Conservation (phyloP, 129 eudicot species). For the Helichrysum umbraculigerum region DNA sequence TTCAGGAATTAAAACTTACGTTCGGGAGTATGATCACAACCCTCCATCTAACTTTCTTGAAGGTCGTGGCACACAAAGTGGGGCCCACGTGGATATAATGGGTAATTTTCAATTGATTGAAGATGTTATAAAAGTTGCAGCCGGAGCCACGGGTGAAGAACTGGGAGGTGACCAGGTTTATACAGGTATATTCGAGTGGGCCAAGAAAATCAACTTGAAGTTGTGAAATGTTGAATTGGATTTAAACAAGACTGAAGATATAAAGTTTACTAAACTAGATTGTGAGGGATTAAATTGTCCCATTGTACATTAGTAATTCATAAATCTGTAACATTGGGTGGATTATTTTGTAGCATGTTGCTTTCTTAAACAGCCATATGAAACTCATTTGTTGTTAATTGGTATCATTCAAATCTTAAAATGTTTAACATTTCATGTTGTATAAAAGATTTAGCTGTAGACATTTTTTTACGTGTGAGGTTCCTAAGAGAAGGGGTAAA, state of each 20-base stretch:
- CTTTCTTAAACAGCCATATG: constrained; percentile 20
- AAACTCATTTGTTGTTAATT: constrained; percentile 24
- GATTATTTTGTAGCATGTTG: constrained; percentile 21
- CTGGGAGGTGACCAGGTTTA: constrained; percentile 91
- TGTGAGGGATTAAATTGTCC: constrained; percentile 14
- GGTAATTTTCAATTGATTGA: constrained; percentile 92
- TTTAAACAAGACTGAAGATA: constrained; percentile 1
- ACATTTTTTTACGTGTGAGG: too few species aligned
- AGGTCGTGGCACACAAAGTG: constrained; percentile 97
- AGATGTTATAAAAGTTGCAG: constrained; percentile 84
- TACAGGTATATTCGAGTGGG: constrained; percentile 82
- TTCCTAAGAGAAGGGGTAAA: too few species aligned
- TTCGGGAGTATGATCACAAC: constrained; percentile 85
- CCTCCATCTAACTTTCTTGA: constrained; percentile 88
- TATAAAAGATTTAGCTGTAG: background rate
- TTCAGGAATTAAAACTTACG: constrained; percentile 65
- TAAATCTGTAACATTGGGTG: constrained; percentile 15
- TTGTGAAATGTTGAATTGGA: constrained; percentile 6
- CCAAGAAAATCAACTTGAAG: constrained; percentile 63
- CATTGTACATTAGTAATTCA: constrained; percentile 24
- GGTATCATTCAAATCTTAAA: background rate
- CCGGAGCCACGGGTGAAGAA: constrained; percentile 85
- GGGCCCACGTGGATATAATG: constrained; percentile 97
- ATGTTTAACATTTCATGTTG: background rate
- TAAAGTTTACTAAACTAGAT: background rate